Evolutionary conservation across 371 early-diverging fungal genomes (phyloP).

Genomic region (Zopfochytrium polystomum): DNA sequence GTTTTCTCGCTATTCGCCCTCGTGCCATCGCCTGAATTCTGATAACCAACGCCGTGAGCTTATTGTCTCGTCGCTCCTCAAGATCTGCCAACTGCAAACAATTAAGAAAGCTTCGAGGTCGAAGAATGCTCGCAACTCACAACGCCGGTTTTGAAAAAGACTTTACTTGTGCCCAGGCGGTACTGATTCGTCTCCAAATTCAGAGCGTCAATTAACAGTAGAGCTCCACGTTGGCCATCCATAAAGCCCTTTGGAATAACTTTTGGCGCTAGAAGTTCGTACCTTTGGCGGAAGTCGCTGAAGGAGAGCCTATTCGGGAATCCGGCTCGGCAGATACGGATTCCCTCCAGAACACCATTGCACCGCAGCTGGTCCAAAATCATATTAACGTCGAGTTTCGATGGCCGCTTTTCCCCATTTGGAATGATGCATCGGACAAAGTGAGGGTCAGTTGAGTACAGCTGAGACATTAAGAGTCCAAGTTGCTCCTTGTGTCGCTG

Average conservation of each 20-base stretch:
- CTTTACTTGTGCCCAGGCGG: conserved; percentile 91
- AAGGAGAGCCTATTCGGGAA: conserved; percentile 95
- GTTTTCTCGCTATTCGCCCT: conserved; percentile 75
- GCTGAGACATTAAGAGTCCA: conserved; percentile 80
- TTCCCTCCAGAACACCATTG: conserved; percentile 99
- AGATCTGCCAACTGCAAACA: conserved; percentile 77
- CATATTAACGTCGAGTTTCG: conserved; percentile 74
- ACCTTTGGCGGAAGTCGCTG: conserved; percentile 93
- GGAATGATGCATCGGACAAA: conserved; percentile 99
- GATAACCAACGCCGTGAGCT: conserved; percentile 76
- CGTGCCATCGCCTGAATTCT: conserved; percentile 87
- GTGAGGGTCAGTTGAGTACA: conserved; percentile 94
- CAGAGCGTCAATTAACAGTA: conserved; percentile 69
- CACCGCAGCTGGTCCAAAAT: conserved; percentile 97
- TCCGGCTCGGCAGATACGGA: conserved; percentile 97
- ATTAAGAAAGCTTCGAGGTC: neutral
- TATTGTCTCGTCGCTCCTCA: conserved; percentile 90
- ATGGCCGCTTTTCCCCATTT: conserved; percentile 90
- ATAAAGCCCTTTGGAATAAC: conserved; percentile 77
- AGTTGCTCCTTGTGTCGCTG: conserved; percentile 98
- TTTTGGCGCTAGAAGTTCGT: conserved; percentile 84
- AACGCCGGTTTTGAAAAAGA: conserved; percentile 98
- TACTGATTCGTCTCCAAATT: conserved; percentile 75
- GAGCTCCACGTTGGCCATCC: conserved; percentile 82
- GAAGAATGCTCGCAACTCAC: conserved; percentile 44